Base-by-base conservation (phyloP, 179 eudicot genomes). In the Silene vulgaris region DNA sequence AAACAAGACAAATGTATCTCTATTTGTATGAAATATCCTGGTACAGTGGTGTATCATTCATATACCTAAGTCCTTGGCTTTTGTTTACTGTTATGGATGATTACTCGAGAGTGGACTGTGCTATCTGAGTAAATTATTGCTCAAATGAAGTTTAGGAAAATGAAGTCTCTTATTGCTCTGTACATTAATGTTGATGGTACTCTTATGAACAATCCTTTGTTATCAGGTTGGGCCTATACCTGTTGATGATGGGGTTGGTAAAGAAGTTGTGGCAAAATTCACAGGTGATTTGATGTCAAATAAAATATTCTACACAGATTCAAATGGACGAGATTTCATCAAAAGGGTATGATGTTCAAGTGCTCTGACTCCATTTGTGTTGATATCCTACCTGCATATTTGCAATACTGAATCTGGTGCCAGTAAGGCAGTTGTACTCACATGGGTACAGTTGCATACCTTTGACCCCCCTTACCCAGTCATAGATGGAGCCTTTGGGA, bases 221-320 rank as follows among this genome's bases (percentile, higher is more conserved):
- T 80, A 19, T 75, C 86, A 96, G 99, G 87, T 96, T 75, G 99
- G 99, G 64, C 97, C 99, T 67, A 89, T 96, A 79, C 97, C 99
- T 52, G 74, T 88, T 82, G 87, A 90, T 84, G 96, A 96, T 83
- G 85, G 88, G 74, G 66, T 89, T 84, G 99, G 99, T 32, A 96
- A 93, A 85, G 99, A 96, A 84, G 80, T 96, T 79, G 90, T 88
- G 72, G 84, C 96, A 68, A 82, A 89, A 84, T 74, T 95, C 72
- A 83, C 90, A 65, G 86, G 93, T 8, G 76, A 77, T 28, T 74
- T 90, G 74, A 80, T 81, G 78, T 90, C 85, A 81, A 87, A 91
- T 71, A 89, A 84, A 78, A 89, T 84, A 72, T 96, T 96, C 84
- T 96, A 90, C 71, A 90, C 99, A 0, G 99, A 96, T 87, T 93